phyloP scores from a whole-genome alignment of 2,329 filamentous ascomycete species.

The Teratosphaeria epicoccoides region DNA sequence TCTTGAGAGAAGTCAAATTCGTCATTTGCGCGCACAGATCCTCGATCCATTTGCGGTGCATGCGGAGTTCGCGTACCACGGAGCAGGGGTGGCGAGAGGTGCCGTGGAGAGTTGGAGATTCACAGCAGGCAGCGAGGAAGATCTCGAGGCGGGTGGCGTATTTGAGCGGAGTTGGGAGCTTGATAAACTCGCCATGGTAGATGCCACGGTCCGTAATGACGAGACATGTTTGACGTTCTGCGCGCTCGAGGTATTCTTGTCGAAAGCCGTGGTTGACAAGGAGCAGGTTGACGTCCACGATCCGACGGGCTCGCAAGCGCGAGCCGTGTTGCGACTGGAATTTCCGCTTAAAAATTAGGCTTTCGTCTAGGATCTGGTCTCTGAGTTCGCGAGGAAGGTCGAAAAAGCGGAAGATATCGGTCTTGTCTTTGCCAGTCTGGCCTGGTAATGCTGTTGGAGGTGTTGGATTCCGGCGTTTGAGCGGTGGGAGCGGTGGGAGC shows the following conservation, averaged over 20 bases:
- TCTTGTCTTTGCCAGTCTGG: background rate
- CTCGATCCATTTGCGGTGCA: constrained; percentile 8
- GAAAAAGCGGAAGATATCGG: constrained; percentile 4
- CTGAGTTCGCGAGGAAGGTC: constrained; percentile 6
- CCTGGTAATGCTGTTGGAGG: background rate
- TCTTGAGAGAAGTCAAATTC: constrained; percentile 1
- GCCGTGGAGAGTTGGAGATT: background rate
- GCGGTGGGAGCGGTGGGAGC: no score
- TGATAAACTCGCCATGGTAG: constrained; percentile 6
- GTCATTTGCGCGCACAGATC: constrained; percentile 4
- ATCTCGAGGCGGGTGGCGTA: constrained; percentile 5
- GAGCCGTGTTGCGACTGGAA: constrained; percentile 2
- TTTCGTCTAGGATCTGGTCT: constrained; percentile 7
- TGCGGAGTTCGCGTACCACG: constrained; percentile 5
- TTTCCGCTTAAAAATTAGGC: constrained; percentile 5
- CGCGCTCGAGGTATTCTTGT: constrained; percentile 5
- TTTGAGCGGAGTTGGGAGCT: background rate
- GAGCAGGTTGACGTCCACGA: constrained; percentile 2
- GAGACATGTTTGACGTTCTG: constrained; percentile 3
- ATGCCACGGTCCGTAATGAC: constrained; percentile 6
- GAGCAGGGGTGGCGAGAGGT: constrained; percentile 1
- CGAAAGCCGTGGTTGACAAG: constrained; percentile 4
- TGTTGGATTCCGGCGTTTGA: background rate
- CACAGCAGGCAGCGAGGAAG: constrained; percentile 4
- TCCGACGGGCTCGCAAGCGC: constrained; percentile 4